These are phyloP conservation scores for Carpinus viminea DNA, from an alignment of 306 rosid genomes.

Conservation along the genomic window DNA sequence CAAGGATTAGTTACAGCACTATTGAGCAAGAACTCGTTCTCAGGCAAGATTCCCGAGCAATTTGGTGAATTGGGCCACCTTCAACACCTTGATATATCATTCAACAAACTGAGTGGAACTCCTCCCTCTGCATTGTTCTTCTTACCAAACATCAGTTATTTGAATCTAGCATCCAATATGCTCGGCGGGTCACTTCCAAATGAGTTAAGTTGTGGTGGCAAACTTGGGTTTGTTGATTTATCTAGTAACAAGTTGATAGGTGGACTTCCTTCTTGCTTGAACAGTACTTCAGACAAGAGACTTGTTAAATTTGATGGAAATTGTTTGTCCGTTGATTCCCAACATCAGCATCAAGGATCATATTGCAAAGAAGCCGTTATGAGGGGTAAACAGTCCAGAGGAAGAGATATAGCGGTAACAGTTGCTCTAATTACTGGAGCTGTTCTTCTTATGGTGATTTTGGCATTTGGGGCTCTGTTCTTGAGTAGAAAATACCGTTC, in stretches of 20 bases:
- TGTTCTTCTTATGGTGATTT: constrained; percentile 42
- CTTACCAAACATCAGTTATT: constrained; percentile 64
- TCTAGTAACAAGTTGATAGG: constrained; percentile 75
- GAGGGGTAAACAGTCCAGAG: constrained; percentile 33
- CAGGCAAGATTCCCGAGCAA: constrained; percentile 70
- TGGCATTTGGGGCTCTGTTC: constrained; percentile 45
- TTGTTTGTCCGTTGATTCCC: constrained; percentile 55
- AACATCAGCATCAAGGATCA: constrained; percentile 55
- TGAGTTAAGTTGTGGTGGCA: constrained; percentile 53
- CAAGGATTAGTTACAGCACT: constrained; percentile 54
- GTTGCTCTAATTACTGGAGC: constrained; percentile 45
- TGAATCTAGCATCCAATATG: constrained; percentile 66
- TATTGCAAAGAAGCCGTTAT: constrained; percentile 51
- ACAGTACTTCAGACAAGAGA: constrained; percentile 47
- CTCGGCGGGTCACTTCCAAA: constrained; percentile 65
- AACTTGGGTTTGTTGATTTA: constrained; percentile 83
- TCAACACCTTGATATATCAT: constrained; percentile 85
- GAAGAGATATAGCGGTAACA: constrained; percentile 39
- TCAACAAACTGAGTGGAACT: constrained; percentile 51
- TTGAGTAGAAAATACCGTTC: constrained; percentile 41
- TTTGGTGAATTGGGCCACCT: constrained; percentile 61
- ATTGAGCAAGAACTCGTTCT: constrained; percentile 62
- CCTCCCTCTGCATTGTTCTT: constrained; percentile 64
- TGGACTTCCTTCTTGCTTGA: constrained; percentile 72
- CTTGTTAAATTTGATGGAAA: constrained; percentile 61